These are phyloP conservation scores for Populus tremula DNA, from an alignment of 345 rosid genomes.

Conservation along the genomic window DNA sequence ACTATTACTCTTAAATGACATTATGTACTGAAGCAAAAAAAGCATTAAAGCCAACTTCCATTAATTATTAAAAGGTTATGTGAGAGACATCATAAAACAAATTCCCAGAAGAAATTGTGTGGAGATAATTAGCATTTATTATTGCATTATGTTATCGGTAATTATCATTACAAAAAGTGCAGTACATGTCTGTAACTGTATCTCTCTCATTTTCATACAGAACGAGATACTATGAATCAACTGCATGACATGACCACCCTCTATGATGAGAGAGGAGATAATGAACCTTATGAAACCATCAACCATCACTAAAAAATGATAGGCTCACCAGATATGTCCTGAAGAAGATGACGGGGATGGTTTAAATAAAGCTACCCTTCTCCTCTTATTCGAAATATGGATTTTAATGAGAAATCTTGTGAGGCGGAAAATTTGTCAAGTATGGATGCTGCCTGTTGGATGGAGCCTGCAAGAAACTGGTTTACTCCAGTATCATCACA, in stretches of 20 bases:
- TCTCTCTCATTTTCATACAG: neutral
- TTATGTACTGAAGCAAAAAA: neutral
- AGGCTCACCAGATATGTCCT: conserved; percentile 13
- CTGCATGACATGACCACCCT: neutral
- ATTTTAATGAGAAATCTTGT: conserved; percentile 38
- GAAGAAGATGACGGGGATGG: conserved; percentile 37
- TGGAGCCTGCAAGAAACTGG: conserved; percentile 21
- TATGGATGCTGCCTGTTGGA: conserved; percentile 38
- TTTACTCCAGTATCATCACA: conserved; percentile 16
- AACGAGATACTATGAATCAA: conserved; percentile 8
- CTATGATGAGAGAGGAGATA: neutral
- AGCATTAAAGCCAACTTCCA: neutral
- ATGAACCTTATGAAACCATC: neutral
- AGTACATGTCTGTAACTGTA: neutral
- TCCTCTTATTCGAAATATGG: conserved; percentile 40
- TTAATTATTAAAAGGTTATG: neutral
- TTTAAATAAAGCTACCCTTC: conserved; percentile 38
- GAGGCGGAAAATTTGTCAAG: conserved; percentile 42
- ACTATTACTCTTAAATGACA: too few species aligned
- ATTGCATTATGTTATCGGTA: neutral
- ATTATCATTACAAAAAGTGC: neutral
- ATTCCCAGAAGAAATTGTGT: neutral
- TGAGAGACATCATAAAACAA: neutral
- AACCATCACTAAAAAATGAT: conserved; percentile 3
- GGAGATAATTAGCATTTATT: neutral